phyloP scores from a whole-genome alignment of 1,284 basidiomycete genomes.

The Apiotrichum domesticum region DNA sequence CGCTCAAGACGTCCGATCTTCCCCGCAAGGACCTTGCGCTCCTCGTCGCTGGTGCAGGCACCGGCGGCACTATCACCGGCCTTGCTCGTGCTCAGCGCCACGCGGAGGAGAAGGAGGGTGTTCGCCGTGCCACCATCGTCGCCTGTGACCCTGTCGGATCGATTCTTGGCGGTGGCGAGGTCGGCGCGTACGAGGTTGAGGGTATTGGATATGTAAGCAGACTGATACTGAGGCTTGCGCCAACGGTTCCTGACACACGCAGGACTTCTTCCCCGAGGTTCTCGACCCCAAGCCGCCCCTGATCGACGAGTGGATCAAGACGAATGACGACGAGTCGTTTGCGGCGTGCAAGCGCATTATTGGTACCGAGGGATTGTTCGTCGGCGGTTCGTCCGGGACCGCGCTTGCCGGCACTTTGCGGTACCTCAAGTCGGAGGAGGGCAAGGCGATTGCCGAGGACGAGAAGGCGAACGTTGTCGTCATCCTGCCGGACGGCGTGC shows the following conservation, averaged over 20 bases:
- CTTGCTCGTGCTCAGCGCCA: slow-evolving; percentile 76
- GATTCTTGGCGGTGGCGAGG: slow-evolving; percentile 60
- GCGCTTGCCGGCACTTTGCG: slow-evolving; percentile 69
- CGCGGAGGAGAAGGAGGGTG: slow-evolving; percentile 22
- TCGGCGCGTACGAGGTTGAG: slow-evolving; percentile 71
- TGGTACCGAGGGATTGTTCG: slow-evolving; percentile 74
- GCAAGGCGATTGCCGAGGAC: slow-evolving; percentile 60
- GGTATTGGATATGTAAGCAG: slow-evolving; percentile 66
- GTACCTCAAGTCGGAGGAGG: slow-evolving; percentile 66
- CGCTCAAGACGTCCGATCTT: slow-evolving; percentile 40
- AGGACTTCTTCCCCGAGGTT: slow-evolving; percentile 81
- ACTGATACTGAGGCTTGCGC: not conserved
- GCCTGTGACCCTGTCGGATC: slow-evolving; percentile 92
- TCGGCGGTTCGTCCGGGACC: slow-evolving; percentile 88
- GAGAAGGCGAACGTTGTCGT: slow-evolving; percentile 81
- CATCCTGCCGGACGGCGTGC: slow-evolving; percentile 80
- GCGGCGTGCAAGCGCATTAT: slow-evolving; percentile 70
- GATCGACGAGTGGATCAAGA: slow-evolving; percentile 76
- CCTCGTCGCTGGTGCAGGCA: slow-evolving; percentile 84
- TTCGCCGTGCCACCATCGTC: slow-evolving; percentile 53
- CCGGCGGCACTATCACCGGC: slow-evolving; percentile 89
- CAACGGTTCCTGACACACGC: not conserved
- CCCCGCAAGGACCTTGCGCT: slow-evolving; percentile 63
- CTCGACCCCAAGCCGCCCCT: slow-evolving; percentile 40
- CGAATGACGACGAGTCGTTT: slow-evolving; percentile 74